These are phyloP conservation scores for Pyrenophora teres DNA, from an alignment of 2,329 filamentous ascomycete species.

Conservation along the genomic window DNA sequence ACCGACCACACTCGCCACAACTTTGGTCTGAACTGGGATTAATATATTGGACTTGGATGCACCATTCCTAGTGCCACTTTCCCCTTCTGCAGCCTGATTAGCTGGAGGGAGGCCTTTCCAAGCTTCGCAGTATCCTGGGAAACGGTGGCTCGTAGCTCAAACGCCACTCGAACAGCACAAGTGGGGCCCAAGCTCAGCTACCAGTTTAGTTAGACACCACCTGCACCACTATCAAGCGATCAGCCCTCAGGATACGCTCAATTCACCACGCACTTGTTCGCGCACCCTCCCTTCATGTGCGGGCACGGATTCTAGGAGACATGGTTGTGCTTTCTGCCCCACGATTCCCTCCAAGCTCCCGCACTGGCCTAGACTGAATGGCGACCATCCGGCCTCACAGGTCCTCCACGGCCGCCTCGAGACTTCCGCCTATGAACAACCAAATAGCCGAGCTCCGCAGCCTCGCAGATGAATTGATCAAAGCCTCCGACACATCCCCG, in stretches of 20 bases:
- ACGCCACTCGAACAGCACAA: not conserved
- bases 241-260: constrained; percentile 3
- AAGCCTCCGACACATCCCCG: constrained; percentile 36
- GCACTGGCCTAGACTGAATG: constrained; percentile 42
- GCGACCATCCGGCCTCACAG: constrained; percentile 43
- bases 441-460: constrained; percentile 49
- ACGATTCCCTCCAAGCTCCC: constrained; percentile 25
- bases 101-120: not conserved
- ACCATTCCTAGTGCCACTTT: constrained; percentile 1
- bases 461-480: constrained; percentile 44
- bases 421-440: constrained; percentile 60
- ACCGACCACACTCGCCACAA: no score
- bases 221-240: constrained; percentile 1
- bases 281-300: constrained; percentile 12
- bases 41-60: constrained; percentile 4
- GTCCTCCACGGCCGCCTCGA: constrained; percentile 47
- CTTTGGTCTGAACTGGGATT: not conserved
- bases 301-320: constrained; percentile 25
- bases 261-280: not conserved
- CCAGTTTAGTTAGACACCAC: constrained; percentile 17
- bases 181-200: constrained; percentile 11
- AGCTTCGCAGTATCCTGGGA: no score
- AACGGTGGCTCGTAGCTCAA: not conserved
- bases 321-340: constrained; percentile 33
- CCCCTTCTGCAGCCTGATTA: constrained; percentile 13